Base-by-base conservation (phyloP, 495 filamentous ascomycete genomes). In the Xylaria curta region DNA sequence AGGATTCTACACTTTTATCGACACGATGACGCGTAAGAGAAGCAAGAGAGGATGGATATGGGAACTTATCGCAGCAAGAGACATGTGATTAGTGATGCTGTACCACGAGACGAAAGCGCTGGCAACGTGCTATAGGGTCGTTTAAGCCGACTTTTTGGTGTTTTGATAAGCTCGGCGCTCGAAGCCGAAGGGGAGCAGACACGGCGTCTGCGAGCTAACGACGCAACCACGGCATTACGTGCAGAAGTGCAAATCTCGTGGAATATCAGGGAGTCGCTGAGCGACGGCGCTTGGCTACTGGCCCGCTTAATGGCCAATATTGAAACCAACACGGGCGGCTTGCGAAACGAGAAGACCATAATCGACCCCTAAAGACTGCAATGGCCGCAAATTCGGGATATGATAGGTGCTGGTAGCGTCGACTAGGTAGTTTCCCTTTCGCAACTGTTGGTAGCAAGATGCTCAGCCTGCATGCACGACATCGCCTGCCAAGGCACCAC, bases 381-480 rank as follows among this genome's bases (percentile, higher is more conserved):
- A 26, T 44, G 38, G 60, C 60, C n/a, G 15, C 7, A 33, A 5
- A 63, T 24, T 44, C 38, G 21, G 38, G 60, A 63, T 44, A 33
- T 63, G 60, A 63, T 63, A 63, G 60, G 60, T 28, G 36, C 4
- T n/a, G 5, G 21, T 44, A 63, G 60, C 19, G 33, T 24, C 21
- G 7, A 21, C 6, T 24, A 24, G n/a, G n/a, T n/a, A n/a, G 59
- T 15, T 40, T 61, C 59, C n/a, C 13, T 36, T 21, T 42, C 19
- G 33, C 36, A 13, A 61, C n/a, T 53, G 67, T 62, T 61, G 67
- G 56, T 56, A 70, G 15, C 46, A 70, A 47, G 36, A 68, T 62
- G 59, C 59, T 70, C 47, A 53, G 68, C 58, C 31, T 63, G 56
- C 53, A 70, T 70, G 68, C 59, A 70, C 38, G 36, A 70, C 68